Conservation (phyloP, 805 yeast genomes). For the Komagataella pseudopastoris region DNA sequence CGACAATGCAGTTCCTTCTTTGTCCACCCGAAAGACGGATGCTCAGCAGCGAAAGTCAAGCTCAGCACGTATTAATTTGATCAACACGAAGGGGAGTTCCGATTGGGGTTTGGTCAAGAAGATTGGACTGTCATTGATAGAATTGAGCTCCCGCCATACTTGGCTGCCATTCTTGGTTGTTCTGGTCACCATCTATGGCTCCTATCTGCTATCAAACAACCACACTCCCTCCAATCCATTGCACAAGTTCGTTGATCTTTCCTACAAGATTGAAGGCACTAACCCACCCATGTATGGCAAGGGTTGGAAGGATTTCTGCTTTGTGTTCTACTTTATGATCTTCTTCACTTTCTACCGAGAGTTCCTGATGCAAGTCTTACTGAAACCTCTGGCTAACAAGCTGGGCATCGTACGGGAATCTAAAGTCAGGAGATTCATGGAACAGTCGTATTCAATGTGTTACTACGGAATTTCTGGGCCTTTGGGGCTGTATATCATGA, state of each 20-base stretch:
- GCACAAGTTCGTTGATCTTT: constrained; percentile 47
- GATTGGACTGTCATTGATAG: constrained; percentile 42
- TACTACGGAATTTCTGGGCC: constrained; percentile 79
- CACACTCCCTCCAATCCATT: constrained; percentile 46
- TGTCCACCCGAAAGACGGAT: constrained; percentile 51
- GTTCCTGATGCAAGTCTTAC: constrained; percentile 71
- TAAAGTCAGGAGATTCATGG: constrained; percentile 75
- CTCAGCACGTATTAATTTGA: constrained; percentile 14
- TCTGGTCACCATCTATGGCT: constrained; percentile 22
- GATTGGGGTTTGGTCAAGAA: constrained; percentile 46
- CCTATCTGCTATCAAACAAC: constrained; percentile 44
- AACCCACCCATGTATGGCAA: constrained; percentile 60
- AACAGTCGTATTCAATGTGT: constrained; percentile 75
- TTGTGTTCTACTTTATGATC: constrained; percentile 68
- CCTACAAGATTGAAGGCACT: constrained; percentile 49
- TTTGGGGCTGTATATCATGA: constrained; percentile 82
- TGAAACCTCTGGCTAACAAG: constrained; percentile 54
- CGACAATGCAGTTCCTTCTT: constrained; percentile 52
- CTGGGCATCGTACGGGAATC: constrained; percentile 37
- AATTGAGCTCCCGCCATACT: constrained; percentile 43
- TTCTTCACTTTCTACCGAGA: constrained; percentile 87
- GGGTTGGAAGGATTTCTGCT: constrained; percentile 72
- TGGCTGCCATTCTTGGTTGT: constrained; percentile 61
- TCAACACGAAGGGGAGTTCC: constrained; percentile 18
- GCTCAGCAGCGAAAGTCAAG: constrained; percentile 26